phyloP scores from a whole-genome alignment of 305 asterid genomes.

The Nicotiana rustica region DNA sequence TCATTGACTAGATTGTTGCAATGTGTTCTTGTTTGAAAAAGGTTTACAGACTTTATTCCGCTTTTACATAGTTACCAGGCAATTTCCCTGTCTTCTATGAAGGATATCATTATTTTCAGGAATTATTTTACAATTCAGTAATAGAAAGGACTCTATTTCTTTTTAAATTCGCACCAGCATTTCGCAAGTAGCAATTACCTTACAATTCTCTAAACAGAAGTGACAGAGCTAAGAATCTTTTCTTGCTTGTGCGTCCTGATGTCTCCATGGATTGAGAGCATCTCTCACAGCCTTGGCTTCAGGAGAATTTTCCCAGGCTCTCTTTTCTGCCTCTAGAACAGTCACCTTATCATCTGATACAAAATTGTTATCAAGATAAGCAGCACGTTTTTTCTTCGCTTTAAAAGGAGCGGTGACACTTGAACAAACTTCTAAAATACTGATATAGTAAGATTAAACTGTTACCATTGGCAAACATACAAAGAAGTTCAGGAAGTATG shows the following conservation, averaged over 20 bases:
- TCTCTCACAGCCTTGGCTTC: conserved; percentile 91
- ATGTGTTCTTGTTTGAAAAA: not conserved
- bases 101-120: not conserved
- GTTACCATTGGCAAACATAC: not conserved
- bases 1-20: not conserved
- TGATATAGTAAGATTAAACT: not conserved
- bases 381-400: not conserved
- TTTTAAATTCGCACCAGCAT: not conserved
- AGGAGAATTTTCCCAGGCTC: conserved; percentile 77
- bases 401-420: not conserved
- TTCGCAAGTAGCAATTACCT: not conserved
- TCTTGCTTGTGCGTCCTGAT: conserved; percentile 53
- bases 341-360: conserved; percentile 86
- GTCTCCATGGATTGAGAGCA: conserved; percentile 93
- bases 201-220: not conserved
- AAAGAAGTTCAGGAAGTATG: not conserved
- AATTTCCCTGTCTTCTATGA: not conserved
- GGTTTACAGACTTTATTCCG: not conserved
- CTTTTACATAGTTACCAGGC: not conserved
- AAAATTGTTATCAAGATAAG: conserved; percentile 11
- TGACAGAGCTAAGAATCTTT: conserved; percentile 50
- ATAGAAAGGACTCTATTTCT: not conserved
- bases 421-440: not conserved
- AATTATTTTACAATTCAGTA: not conserved
- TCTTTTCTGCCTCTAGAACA: conserved; percentile 82